A percentile compares a stretch with the other conserved stretches of the same genome.
phyloP scores from a whole-genome alignment of 441 rosid genomes.

The Gossypium gossypioides region DNA sequence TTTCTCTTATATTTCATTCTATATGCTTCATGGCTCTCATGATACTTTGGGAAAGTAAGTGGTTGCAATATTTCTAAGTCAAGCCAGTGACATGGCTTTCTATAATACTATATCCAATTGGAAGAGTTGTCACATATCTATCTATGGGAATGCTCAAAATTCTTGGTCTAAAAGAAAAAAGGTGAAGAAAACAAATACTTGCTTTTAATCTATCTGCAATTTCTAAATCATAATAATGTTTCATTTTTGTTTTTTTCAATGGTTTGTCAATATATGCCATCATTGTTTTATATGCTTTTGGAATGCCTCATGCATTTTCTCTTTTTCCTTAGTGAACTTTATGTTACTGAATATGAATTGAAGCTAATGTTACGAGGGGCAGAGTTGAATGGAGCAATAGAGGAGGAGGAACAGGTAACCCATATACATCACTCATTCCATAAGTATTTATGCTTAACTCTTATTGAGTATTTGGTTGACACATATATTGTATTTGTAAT shows the following conservation, averaged over 20 bases:
- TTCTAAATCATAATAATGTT: neutral
- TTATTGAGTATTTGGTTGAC: neutral
- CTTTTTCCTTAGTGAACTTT: conserved; percentile 58
- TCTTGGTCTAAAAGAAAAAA: conserved; percentile 89
- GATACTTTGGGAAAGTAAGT: conserved; percentile 16
- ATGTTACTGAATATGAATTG: conserved; percentile 93
- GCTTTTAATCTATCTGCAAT: conserved; percentile 4
- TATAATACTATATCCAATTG: conserved; percentile 81
- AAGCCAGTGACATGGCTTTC: conserved; percentile 99
- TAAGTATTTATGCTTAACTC: neutral
- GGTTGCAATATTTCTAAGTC: conserved; percentile 61
- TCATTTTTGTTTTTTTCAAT: neutral
- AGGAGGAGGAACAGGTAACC: conserved; percentile 96
- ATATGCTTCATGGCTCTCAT: conserved; percentile 9
- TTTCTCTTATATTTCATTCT: conserved; percentile 3
- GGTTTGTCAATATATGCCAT: neutral
- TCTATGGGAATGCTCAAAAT: conserved; percentile 95
- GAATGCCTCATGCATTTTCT: neutral
- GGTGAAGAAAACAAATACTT: conserved; percentile 37
- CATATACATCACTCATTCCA: neutral
- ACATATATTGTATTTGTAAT: neutral
- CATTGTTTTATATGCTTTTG: neutral
- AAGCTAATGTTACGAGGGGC: conserved; percentile 96
- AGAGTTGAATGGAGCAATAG: conserved; percentile 93
- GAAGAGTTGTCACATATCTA: conserved; percentile 79